Evolutionary conservation across 1,139 yeast species (phyloP).

Genomic region (Meyerozyma carpophila): DNA sequence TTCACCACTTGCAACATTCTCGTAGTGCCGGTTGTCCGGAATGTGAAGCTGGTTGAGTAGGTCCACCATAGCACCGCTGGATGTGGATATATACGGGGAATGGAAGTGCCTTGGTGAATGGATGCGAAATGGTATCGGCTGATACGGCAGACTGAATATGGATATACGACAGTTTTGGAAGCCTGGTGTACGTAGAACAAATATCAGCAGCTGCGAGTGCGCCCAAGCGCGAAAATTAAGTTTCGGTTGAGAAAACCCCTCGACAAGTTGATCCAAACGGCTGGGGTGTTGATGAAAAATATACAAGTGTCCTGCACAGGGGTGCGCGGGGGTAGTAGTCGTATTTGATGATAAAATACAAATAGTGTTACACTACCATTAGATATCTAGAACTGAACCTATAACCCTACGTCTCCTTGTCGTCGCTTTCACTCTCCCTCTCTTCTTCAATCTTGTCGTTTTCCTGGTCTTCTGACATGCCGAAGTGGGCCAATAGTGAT

Average conservation of each 20-base stretch:
- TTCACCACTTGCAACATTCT: background rate
- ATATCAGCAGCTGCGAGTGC: background rate
- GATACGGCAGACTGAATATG: background rate
- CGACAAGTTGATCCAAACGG: background rate
- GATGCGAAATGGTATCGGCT: background rate
- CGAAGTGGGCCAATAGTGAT: conserved; percentile 45
- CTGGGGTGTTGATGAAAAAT: background rate
- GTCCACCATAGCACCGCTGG: background rate
- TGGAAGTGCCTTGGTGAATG: background rate
- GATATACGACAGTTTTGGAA: background rate
- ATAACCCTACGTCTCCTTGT: conserved; percentile 10
- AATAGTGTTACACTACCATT: background rate
- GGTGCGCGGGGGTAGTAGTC: background rate
- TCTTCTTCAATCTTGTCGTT: conserved; percentile 11
- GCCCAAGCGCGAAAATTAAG: background rate
- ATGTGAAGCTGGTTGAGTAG: background rate
- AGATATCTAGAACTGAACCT: conserved; percentile 1
- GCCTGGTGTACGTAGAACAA: background rate
- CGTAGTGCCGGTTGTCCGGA: conserved; percentile 1
- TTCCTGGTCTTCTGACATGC: conserved; percentile 26
- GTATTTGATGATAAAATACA: background rate
- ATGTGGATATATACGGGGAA: background rate
- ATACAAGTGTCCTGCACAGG: background rate
- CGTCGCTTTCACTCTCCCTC: conserved; percentile 14
- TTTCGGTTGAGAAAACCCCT: background rate